Percentiles rank a stretch among this genome's conserved stretches.
Evolutionary conservation across 257 asterid genomes (phyloP).

Genomic region (Hygrophila difformis): DNA sequence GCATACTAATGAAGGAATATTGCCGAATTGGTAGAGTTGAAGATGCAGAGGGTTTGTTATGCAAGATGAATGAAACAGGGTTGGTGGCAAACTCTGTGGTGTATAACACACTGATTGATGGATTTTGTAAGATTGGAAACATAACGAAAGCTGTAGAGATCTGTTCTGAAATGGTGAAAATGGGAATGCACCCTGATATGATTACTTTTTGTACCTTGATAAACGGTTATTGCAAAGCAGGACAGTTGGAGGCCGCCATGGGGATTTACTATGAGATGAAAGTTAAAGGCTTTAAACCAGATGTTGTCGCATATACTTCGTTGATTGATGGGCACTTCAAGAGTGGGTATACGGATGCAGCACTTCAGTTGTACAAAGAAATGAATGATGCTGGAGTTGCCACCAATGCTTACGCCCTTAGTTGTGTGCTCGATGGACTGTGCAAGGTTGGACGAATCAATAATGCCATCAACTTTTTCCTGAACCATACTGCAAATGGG

Average conservation of each 20-base stretch:
- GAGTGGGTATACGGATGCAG: constrained; percentile 45
- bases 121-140: constrained; percentile 47
- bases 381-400: constrained; percentile 43
- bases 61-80: constrained; percentile 36
- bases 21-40: constrained; percentile 38
- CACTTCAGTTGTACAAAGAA: constrained; percentile 47
- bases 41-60: constrained; percentile 42
- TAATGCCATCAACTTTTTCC: constrained; percentile 44
- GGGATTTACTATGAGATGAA: constrained; percentile 61
- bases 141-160: constrained; percentile 58
- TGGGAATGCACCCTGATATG: constrained; percentile 39
- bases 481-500: constrained; percentile 25
- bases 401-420: constrained; percentile 43
- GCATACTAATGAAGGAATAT: constrained; percentile 55
- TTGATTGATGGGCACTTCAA: constrained; percentile 70
- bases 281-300: constrained; percentile 54
- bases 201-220: constrained; percentile 56
- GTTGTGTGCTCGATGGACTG: constrained; percentile 50
- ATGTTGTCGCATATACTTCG: constrained; percentile 57
- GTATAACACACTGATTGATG: constrained; percentile 54
- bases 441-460: constrained; percentile 53
- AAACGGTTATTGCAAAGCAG: constrained; percentile 51
- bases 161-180: constrained; percentile 52
- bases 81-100: constrained; percentile 29
- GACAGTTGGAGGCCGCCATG: constrained; percentile 56